Conservation (phyloP, 805 yeast genomes). For the Kazachstania taianensis region DNA sequence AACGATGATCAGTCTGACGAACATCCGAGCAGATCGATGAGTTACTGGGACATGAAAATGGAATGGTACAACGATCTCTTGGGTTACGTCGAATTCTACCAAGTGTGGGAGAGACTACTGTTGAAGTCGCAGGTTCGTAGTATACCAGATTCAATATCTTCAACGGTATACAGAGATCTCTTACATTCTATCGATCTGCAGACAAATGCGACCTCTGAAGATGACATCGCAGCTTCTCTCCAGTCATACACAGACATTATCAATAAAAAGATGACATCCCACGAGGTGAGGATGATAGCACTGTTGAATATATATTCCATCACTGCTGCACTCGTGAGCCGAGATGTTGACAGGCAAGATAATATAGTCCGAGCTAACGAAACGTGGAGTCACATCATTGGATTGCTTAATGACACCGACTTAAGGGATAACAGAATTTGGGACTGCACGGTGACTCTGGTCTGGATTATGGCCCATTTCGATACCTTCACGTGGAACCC, state of each 20-base stretch:
- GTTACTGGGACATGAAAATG: slow-evolving; percentile 6
- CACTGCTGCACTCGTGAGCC: slow-evolving; percentile 10
- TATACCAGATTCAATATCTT: neutral
- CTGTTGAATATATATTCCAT: slow-evolving; percentile 18
- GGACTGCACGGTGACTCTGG: slow-evolving; percentile 21
- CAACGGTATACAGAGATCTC: neutral
- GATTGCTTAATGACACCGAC: slow-evolving; percentile 7
- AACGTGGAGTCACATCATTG: slow-evolving; percentile 15
- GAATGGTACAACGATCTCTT: slow-evolving; percentile 14
- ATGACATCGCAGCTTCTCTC: neutral
- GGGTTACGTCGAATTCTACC: slow-evolving; percentile 16
- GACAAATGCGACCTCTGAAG: neutral
- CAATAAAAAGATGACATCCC: neutral
- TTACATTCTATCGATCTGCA: neutral
- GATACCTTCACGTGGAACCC: slow-evolving; percentile 25
- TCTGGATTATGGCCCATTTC: slow-evolving; percentile 25
- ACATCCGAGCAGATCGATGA: slow-evolving; percentile 5
- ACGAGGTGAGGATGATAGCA: slow-evolving; percentile 15
- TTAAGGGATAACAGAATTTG: slow-evolving; percentile 17
- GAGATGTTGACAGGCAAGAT: slow-evolving; percentile 7
- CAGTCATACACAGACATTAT: neutral
- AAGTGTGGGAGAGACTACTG: slow-evolving; percentile 15
- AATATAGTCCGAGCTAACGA: slow-evolving; percentile 8
- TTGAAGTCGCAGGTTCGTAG: slow-evolving; percentile 4
- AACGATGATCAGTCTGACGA: neutral